Conservation (phyloP, 169 alveolate genomes). For the Plasmodium vivax region DNA sequence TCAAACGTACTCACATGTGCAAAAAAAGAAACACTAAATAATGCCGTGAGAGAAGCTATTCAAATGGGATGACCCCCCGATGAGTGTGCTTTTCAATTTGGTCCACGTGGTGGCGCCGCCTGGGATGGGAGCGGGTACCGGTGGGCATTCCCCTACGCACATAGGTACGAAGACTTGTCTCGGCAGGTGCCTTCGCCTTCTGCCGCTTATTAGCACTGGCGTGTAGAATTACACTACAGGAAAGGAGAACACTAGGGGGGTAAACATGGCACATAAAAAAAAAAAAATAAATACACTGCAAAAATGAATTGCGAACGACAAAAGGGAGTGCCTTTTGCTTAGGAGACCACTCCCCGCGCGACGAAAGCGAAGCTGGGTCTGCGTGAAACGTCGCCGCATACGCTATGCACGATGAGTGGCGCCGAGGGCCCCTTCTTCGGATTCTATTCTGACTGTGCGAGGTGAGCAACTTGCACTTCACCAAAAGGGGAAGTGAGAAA, state of each 20-base stretch:
- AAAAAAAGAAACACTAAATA: neutral
- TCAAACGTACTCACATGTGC: neutral
- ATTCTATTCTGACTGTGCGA: neutral
- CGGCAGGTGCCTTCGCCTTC: neutral
- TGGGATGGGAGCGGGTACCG: neutral
- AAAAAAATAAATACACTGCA: neutral
- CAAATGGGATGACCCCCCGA: neutral
- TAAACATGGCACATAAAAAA: neutral
- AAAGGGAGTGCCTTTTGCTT: neutral
- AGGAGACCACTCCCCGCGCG: neutral
- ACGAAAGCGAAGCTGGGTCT: neutral
- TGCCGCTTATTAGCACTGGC: neutral
- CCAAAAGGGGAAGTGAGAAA: neutral
- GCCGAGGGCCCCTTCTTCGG: neutral
- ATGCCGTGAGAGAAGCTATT: neutral
- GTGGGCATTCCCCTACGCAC: neutral
- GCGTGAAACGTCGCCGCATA: neutral
- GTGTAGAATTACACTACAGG: neutral
- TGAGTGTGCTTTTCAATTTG: neutral
- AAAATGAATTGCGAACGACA: neutral
- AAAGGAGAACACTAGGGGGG: neutral
- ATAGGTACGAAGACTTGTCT: neutral
- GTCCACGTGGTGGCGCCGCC: neutral
- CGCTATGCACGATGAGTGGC: neutral
- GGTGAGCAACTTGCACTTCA: neutral